Base-by-base conservation (phyloP, 2,329 filamentous ascomycete genomes). In the Curvularia verruculosa region DNA sequence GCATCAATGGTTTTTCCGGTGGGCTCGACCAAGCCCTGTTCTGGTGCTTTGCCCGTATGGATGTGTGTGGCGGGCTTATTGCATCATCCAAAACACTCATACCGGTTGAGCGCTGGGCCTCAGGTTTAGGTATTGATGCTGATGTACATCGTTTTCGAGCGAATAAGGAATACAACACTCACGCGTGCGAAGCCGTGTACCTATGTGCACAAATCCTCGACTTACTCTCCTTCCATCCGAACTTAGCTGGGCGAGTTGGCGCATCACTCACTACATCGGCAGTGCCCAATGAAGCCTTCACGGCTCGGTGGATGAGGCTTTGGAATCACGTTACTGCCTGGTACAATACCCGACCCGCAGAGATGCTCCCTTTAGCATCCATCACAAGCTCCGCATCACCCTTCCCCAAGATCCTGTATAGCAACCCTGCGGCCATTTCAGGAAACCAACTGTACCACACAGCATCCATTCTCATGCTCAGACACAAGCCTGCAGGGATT, bases 101-200 rank as follows among this genome's bases (percentile, higher is more conserved):
- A 1, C 79, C 79, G 2, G 76, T 84, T 2, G 74, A 78, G 24
- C 80, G 79, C 58, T 85, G 83, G 83, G 74, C 81, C 5, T 76
- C 78, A 0, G 73, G 75, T 6, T 75, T 75, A 21, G 70, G 75
- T 10, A 62, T 76, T 12, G 71, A 77, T 18, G 66, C 73, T 5
- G 74, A 77, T 18, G 76, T 77, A 3, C 69, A 41, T 61, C 81
- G 53, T 77, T 81, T 63, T 67, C 69, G 45, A 70, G 76, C 15
- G 63, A 68, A 4, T 63, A 69, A 4, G 72, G 73, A 39, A 77
- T 81, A 5, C 28, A 85, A 87, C 61, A 84, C 83, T 78, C 81
- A 85, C 59, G 85, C 85, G 29, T 87, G 87, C 62, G 84, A 84
- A 60, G 79, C 84, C 7, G 84, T 87, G 2, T 87, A 83, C 60